phyloP scores from a whole-genome alignment of 2,329 filamentous ascomycete species.

The Colletotrichum sp. region DNA sequence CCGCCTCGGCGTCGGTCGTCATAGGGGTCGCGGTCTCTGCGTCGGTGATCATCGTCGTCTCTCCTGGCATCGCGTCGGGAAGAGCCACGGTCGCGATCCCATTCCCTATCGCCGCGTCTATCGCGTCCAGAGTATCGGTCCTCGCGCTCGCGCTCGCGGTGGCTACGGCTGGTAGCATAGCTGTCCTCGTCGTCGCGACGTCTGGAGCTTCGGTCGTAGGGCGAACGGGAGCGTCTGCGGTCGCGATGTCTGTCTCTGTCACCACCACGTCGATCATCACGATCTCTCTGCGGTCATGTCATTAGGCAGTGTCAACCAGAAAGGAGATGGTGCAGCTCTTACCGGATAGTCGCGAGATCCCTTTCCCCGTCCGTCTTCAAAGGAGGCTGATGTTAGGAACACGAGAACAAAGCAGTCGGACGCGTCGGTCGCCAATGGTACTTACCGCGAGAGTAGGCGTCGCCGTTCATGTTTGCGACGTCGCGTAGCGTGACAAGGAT shows the following conservation, averaged over 20 bases:
- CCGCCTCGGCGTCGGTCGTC: constrained; percentile 59
- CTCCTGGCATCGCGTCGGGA: constrained; percentile 67
- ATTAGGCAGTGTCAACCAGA: not conserved
- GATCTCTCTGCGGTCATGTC: constrained; percentile 29
- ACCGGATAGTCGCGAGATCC: constrained; percentile 23
- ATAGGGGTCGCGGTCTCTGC: constrained; percentile 58
- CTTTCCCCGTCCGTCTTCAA: constrained; percentile 21
- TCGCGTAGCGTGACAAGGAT: constrained; percentile 4
- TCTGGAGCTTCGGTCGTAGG: constrained; percentile 70
- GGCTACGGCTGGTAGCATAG: constrained; percentile 92
- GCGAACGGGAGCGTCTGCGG: constrained; percentile 85
- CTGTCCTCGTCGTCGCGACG: constrained; percentile 81
- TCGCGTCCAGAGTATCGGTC: constrained; percentile 83
- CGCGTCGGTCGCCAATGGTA: not conserved
- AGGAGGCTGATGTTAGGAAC: constrained; percentile 9
- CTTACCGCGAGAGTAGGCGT: constrained; percentile 24
- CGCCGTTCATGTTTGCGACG: constrained; percentile 23
- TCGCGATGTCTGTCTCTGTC: constrained; percentile 53
- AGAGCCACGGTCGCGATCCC: constrained; percentile 73
- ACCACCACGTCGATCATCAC: constrained; percentile 36
- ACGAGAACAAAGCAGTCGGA: not conserved
- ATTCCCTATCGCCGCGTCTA: constrained; percentile 73
- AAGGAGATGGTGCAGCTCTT: not conserved
- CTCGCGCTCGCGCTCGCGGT: constrained; percentile 91
- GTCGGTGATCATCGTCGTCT: constrained; percentile 69